Evolutionary conservation across 768 basidiomycete genomes (phyloP), one percentile per base, ranked within the genome.

Genomic region (Cystofilobasidium ferigula): DNA sequence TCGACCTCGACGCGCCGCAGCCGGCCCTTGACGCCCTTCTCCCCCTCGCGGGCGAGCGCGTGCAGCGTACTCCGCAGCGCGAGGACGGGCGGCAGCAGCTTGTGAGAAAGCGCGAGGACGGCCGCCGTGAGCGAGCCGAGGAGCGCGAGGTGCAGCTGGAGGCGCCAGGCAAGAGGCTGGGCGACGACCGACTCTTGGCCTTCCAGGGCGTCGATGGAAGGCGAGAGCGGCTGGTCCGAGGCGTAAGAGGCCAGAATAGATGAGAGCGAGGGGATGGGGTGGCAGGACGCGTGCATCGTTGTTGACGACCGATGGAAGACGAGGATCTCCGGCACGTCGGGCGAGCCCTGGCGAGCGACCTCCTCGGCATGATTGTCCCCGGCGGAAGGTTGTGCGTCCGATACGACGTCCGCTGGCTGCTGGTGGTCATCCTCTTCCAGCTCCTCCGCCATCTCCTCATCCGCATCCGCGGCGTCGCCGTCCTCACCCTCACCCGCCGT

Each of bases 221-320:
- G 40, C 34, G 34, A 40, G 22, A 34, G n/a, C 4, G 2, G 20
- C 32, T 30, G n/a, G 22, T 22, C 32, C 5, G 36, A 30, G 12
- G 12, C 32, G 32, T 7, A 35, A 10, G 14, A 40, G n/a, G 32
- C 32, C 10, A 57, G 45, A 7, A 42, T 7, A 1, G 35, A 16
- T 6, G 51, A n/a, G 35, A 59, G 47, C 22, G 53, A 6, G 0
- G 53, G 34, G 53, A 67, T 61, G 35, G 60, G 32, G 22, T 61
- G 24, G 36, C 61, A 38, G 30, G 59, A 57, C 32, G 65, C 53
- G 42, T 48, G 59, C 42, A 67, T 28, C 38, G 51, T 36, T 4
- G 65, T 26, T 18, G 60, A 61, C 14, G 65, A 67, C 13, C 65
- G 59, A 24, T 47, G 53, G 42, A 45, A 67, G 26, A 54, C 28